These are phyloP conservation scores for Solanum ossicruentum DNA, from an alignment of 257 asterid species.

Conservation along the genomic window DNA sequence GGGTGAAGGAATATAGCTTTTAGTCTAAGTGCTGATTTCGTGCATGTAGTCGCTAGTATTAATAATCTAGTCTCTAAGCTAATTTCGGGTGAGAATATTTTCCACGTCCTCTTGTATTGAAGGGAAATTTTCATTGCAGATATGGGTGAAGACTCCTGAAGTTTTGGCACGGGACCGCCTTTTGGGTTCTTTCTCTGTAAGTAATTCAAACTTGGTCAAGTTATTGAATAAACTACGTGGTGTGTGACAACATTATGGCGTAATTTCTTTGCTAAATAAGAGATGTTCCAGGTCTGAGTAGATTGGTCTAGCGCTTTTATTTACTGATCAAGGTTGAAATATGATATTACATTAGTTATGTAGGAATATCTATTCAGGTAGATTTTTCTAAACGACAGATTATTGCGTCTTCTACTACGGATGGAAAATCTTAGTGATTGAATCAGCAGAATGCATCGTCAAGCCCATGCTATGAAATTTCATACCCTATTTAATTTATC, in stretches of 20 bases:
- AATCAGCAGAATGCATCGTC: background rate
- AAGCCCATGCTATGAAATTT: background rate
- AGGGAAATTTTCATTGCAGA: constrained; percentile 23
- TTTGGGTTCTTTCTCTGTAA: constrained; percentile 79
- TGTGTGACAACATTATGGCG: background rate
- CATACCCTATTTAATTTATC: background rate
- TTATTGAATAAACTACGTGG: background rate
- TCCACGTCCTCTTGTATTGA: background rate
- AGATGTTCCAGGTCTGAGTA: background rate
- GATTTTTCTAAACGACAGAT: background rate
- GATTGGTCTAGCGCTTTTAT: background rate
- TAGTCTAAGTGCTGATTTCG: background rate
- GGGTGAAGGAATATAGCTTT: constrained; percentile 18
- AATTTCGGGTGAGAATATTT: background rate
- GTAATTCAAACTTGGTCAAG: constrained; percentile 5
- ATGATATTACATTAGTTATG: background rate
- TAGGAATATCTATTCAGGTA: background rate
- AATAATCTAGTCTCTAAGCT: background rate
- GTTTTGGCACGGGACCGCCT: constrained; percentile 91
- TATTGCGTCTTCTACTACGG: background rate
- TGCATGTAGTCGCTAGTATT: background rate
- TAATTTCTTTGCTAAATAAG: background rate
- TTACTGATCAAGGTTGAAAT: background rate
- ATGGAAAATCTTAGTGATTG: background rate
- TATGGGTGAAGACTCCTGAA: constrained; percentile 94